phyloP scores from a whole-genome alignment of 805 yeast genomes.

The Lipomyces kockii region DNA sequence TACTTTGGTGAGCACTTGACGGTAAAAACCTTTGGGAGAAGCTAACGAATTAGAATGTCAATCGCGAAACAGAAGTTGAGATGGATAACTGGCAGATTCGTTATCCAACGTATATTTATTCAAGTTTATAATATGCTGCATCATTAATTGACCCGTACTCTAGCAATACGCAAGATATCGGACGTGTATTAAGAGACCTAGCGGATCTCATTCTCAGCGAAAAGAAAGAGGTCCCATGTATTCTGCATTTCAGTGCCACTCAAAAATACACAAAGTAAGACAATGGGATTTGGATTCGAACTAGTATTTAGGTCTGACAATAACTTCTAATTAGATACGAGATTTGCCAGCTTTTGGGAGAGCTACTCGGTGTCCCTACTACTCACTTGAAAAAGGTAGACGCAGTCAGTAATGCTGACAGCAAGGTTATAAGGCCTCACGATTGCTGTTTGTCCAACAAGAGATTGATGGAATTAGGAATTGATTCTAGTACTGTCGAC shows the following conservation, averaged over 20 bases:
- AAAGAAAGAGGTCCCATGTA: constrained; percentile 12
- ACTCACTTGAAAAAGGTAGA: constrained; percentile 18
- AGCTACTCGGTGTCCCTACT: constrained; percentile 30
- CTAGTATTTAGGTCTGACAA: background rate
- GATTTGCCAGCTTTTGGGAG: constrained; percentile 30
- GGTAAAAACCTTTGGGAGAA: background rate
- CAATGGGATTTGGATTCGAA: background rate
- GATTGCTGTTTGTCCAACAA: constrained; percentile 28
- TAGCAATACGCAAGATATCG: constrained; percentile 19
- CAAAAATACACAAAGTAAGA: constrained; percentile 34
- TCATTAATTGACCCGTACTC: background rate
- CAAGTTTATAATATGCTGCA: background rate
- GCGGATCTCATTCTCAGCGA: constrained; percentile 11
- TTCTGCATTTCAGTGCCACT: constrained; percentile 29
- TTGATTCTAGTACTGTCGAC: constrained; percentile 26
- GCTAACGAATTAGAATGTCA: constrained; percentile 14
- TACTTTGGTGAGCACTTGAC: constrained; percentile 12
- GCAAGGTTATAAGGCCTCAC: constrained; percentile 20
- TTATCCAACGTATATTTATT: constrained; percentile 31
- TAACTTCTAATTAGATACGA: constrained; percentile 20
- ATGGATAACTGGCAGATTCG: constrained; percentile 33
- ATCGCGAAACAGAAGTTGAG: constrained; percentile 9
- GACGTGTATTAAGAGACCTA: constrained; percentile 18
- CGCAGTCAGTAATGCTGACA: background rate
- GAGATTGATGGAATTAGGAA: constrained; percentile 22